phyloP scores from a whole-genome alignment of 495 filamentous ascomycete genomes.

The Xylona heveae region DNA sequence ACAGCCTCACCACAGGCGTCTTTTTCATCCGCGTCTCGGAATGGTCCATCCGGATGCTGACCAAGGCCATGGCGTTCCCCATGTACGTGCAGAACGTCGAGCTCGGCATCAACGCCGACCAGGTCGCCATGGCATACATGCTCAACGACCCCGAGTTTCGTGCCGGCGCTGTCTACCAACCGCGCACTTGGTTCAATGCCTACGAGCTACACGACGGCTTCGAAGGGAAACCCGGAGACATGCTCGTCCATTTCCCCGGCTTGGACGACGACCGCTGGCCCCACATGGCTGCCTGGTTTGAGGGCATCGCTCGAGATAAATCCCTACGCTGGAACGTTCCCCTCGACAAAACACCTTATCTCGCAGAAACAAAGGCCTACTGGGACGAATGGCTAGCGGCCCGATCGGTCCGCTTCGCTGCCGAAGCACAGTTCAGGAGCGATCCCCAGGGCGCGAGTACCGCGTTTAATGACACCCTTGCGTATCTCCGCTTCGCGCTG shows the following conservation, averaged over 20 bases:
- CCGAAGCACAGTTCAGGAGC: no score
- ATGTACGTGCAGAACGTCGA: conserved; percentile 13
- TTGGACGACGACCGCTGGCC: conserved; percentile 6
- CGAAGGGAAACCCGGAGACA: conserved; percentile 14
- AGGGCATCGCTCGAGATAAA: conserved; percentile 4
- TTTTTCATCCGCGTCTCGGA: conserved; percentile 18
- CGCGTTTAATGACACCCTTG: no score
- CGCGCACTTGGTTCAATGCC: conserved; percentile 21
- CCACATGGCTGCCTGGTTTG: conserved; percentile 3
- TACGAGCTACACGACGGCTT: conserved; percentile 12
- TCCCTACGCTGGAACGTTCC: no score
- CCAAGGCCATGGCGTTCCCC: conserved; percentile 16
- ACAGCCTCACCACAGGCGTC: conserved; percentile 10
- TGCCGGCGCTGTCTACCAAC: conserved; percentile 10
- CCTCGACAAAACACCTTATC: no score
- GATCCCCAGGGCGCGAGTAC: no score
- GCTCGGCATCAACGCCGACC: conserved; percentile 14
- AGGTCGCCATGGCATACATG: conserved; percentile 14
- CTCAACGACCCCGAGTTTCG: conserved; percentile 14
- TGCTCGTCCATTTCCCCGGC: conserved; percentile 20
- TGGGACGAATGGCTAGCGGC: no score
- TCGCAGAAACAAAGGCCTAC: no score
- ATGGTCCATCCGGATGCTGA: conserved; percentile 19
- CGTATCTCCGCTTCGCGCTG: no score
- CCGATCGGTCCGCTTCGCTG: no score